Evolutionary conservation across 306 rosid genomes (phyloP).

Genomic region (Pyrus communis): DNA sequence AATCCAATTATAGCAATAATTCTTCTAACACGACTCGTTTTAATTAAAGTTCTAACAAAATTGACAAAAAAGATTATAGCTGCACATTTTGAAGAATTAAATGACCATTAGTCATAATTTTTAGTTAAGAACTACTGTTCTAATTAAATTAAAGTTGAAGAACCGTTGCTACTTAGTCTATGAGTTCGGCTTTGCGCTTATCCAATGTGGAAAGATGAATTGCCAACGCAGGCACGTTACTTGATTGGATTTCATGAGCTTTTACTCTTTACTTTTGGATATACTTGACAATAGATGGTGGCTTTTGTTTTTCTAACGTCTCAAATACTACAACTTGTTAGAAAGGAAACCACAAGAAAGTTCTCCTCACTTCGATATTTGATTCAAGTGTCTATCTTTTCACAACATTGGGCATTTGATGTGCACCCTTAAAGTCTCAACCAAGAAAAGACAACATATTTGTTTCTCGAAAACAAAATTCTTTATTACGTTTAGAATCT

Average conservation of each 20-base stretch:
- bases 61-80: too few relatives aligned
- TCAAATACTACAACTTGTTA: background rate
- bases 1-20: too few relatives aligned
- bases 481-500: background rate
- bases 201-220: background rate
- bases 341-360: background rate
- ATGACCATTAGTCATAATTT: too few relatives aligned
- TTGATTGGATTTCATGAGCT: background rate
- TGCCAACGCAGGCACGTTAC: background rate
- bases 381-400: background rate
- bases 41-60: too few relatives aligned
- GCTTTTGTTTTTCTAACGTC: background rate
- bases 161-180: too few relatives aligned
- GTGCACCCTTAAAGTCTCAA: background rate
- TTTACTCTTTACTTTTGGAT: background rate
- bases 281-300: background rate
- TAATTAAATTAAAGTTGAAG: too few relatives aligned
- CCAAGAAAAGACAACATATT: background rate
- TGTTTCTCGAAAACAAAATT: too few relatives aligned
- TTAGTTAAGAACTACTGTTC: accelerated
- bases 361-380: background rate
- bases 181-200: too few relatives aligned
- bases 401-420: background rate
- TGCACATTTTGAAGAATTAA: too few relatives aligned
- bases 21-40: too few relatives aligned